Conservation (phyloP, 2,329 filamentous ascomycete genomes). For the Chaetomium sp. region DNA sequence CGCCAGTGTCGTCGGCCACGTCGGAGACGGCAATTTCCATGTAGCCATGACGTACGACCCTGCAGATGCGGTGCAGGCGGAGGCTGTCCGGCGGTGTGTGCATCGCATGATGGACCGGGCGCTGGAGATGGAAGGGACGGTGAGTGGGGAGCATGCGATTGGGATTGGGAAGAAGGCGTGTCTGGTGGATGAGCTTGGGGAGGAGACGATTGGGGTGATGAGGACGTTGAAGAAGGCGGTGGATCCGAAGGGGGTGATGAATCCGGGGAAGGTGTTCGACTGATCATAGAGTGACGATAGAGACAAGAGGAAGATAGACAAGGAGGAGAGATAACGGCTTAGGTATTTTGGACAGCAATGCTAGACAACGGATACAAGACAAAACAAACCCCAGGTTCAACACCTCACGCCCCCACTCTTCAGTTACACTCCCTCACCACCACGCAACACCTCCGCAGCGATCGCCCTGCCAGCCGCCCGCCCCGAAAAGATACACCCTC, state of each 20-base stretch:
- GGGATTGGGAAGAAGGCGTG: slow-evolving; percentile 23
- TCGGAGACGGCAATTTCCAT: slow-evolving; percentile 65
- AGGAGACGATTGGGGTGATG: slow-evolving; percentile 57
- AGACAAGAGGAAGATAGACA: too few species aligned
- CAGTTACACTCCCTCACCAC: neutral
- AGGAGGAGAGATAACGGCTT: too few species aligned
- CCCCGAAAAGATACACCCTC: slow-evolving; percentile 58
- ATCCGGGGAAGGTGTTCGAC: slow-evolving; percentile 39
- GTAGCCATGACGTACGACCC: slow-evolving; percentile 37
- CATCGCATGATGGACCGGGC: slow-evolving; percentile 60
- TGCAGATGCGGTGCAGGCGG: slow-evolving; percentile 41
- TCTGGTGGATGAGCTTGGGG: slow-evolving; percentile 50
- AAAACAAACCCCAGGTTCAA: too few species aligned
- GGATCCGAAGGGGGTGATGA: slow-evolving; percentile 47
- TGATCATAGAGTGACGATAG: neutral
- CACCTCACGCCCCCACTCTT: neutral
- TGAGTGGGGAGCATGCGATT: slow-evolving; percentile 37
- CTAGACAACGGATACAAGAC: too few species aligned
- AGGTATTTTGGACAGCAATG: too few species aligned
- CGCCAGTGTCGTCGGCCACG: slow-evolving; percentile 57
- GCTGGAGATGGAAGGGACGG: slow-evolving; percentile 61
- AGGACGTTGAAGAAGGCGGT: slow-evolving; percentile 55
- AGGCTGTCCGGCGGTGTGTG: slow-evolving; percentile 42
- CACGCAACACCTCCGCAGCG: slow-evolving; percentile 35
- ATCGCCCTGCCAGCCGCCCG: slow-evolving; percentile 50